Base-by-base conservation (phyloP, 148 eudicot genomes). In the Silene latifolia region DNA sequence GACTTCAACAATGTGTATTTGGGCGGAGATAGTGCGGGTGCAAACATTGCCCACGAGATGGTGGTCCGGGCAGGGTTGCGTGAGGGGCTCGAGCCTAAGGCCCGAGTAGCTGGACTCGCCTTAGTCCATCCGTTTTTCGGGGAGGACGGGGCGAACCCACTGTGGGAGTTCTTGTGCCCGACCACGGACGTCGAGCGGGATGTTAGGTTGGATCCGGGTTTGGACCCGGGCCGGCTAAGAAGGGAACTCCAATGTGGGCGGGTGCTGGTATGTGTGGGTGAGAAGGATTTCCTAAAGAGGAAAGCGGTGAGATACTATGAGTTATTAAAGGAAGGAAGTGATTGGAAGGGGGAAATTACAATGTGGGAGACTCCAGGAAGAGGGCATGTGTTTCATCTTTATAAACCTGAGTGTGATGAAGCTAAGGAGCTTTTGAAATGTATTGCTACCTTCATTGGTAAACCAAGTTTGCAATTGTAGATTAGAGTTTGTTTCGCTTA, bases 21-120 rank as follows among this genome's bases (percentile, higher is more conserved):
- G 0, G 88, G 76, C 0, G 93, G 93, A 0, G 93, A 89, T 68
- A 86, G 88, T 35, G 93, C 90, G 0, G 90, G 93, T 0, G 89
- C 80, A 0, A 89, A 82, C 63, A 82, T 87, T 15, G 85, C 74
- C 2, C 85, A 87, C 69, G 78, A 83, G 60, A 78, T 84, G 75
- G 74, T 75, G 0, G 19, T 53, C 14, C 80, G 86, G 77, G 63
- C 64, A 58, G 82, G 82, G 57, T 32, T 13, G 56, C 8, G 9
- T 7, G 44, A 39, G 8, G 44, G 44, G 9, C 44, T 39, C 44
- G 44, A 8, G 44, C 44, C 44, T 7, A 39, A 39, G 15, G 47
- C 65, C 4, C 60, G 20, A 19, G 25, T 62, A 0, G 18, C 51
- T 1, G 81, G 79, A 14, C 5, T 74, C 17, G 77, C 61, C 3